Evolutionary conservation across 108 stramenopile species (phyloP).

Genomic region (Skeletonema grethae): DNA sequence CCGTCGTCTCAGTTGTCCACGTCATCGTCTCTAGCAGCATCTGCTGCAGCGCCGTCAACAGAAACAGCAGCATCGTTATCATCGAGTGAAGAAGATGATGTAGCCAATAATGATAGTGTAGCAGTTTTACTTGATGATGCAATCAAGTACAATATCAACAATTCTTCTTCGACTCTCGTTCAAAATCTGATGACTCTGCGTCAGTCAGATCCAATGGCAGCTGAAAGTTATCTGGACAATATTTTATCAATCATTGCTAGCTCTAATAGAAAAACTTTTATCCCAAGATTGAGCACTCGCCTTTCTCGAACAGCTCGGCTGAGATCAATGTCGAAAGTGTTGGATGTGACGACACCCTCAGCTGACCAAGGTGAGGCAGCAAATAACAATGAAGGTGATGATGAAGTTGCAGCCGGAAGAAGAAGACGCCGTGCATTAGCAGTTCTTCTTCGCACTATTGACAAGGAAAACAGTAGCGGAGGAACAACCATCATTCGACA

Average conservation of each 20-base stretch:
- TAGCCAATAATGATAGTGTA: background rate
- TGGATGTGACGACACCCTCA: constrained; percentile 57
- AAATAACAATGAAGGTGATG: constrained; percentile 9
- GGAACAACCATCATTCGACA: constrained; percentile 36
- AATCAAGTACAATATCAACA: constrained; percentile 10
- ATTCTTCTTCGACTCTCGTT: constrained; percentile 6
- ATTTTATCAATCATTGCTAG: constrained; percentile 5
- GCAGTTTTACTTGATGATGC: constrained; percentile 5
- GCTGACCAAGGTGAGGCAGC: constrained; percentile 8
- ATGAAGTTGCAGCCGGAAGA: constrained; percentile 17
- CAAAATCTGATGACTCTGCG: constrained; percentile 8
- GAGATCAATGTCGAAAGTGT: constrained; percentile 46
- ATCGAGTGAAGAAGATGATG: background rate
- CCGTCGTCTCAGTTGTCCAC: background rate
- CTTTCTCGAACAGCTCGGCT: constrained; percentile 57
- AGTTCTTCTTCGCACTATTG: constrained; percentile 45
- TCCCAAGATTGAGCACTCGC: constrained; percentile 42
- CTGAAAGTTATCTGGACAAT: background rate
- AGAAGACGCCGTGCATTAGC: constrained; percentile 56
- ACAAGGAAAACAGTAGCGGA: constrained; percentile 7
- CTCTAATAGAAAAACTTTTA: constrained; percentile 29
- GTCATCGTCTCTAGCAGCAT: background rate
- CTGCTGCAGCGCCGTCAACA: background rate
- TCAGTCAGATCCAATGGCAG: constrained; percentile 2
- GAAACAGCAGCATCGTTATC: background rate